phyloP scores from a whole-genome alignment of 495 filamentous ascomycete species.

The Xylaria longipes region DNA sequence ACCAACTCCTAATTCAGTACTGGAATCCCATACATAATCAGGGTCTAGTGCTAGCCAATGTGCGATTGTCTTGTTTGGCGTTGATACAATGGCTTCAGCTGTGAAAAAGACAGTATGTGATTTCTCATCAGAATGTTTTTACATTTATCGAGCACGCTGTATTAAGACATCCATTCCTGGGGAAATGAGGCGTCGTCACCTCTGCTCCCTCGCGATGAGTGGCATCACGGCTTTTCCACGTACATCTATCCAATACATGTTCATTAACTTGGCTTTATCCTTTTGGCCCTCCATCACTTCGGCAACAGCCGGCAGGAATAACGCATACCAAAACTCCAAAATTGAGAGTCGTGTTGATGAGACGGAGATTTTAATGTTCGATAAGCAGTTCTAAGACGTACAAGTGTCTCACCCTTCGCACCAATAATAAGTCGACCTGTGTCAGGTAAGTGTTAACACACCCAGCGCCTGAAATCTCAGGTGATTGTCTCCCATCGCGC shows the following conservation, averaged over 20 bases:
- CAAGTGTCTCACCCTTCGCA: neutral
- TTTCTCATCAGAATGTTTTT: neutral
- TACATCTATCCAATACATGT: neutral
- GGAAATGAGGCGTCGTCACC: constrained; percentile 2
- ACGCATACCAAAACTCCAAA: constrained; percentile 4
- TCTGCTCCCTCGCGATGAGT: neutral
- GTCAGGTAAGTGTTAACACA: constrained; percentile 4
- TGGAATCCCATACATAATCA: neutral
- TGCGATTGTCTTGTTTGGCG: neutral
- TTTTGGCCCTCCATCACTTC: constrained; percentile 8
- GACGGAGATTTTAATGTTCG: neutral
- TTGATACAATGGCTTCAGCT: constrained; percentile 4
- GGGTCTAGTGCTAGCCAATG: neutral
- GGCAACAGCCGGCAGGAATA: constrained; percentile 15
- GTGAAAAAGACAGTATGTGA: neutral
- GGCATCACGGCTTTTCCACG: neutral
- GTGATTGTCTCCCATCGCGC: neutral
- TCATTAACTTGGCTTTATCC: neutral
- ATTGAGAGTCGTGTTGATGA: neutral
- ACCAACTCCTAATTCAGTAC: neutral
- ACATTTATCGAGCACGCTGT: neutral
- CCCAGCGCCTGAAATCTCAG: neutral
- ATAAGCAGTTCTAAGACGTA: neutral
- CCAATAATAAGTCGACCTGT: neutral
- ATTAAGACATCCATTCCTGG: constrained; percentile 6